Base-by-base conservation (phyloP, 805 yeast genomes). In the Lipomyces sp. region DNA sequence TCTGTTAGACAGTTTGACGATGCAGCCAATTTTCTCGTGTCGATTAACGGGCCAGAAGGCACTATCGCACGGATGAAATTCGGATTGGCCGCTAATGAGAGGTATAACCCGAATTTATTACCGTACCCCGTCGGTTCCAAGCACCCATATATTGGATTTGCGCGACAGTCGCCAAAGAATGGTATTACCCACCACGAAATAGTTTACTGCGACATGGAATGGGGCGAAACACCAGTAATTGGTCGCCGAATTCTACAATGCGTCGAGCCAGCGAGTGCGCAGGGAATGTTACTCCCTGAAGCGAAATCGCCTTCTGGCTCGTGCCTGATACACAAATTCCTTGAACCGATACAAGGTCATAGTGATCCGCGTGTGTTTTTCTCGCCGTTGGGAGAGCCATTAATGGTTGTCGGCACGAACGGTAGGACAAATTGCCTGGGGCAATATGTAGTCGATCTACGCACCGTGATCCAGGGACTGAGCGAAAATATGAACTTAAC, bases 371-470 rank as follows among this genome's bases (percentile, higher is more conserved):
- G 71, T 13, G n/a, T 65, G 6, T 67, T 67, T 33, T 59, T 50
- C 13, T 67, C 70, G 32, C 69, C 71, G 11, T 2, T 30, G 18
- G 71, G 71, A 5, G 71, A 62, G 57, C 71, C 71, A 50, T 35
- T 67, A 15, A 64, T 67, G 69, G 58, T 66, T 48, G 66, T 67
- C 56, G 64, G 64, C 57, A 57, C 62, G 45, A 67, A 67, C 57
- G 60, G 62, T 10, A 53, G 51, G 39, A 45, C 51, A 8, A 57
- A 54, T 45, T 67, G 71, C 48, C n/a, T 65, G 42, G 35, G 57
- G 11, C 66, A 58, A 48, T 67, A 56, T 35, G 42, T 65, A 15
- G 51, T 67, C 57, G 71, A 67, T 53, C 51, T 67, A 37, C 63
- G 71, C 13, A 58, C 55, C 32, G 39, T 65, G 30, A 33, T 66